Conservation (phyloP, 1,284 basidiomycete genomes). For the Moesziomyces sp. region DNA sequence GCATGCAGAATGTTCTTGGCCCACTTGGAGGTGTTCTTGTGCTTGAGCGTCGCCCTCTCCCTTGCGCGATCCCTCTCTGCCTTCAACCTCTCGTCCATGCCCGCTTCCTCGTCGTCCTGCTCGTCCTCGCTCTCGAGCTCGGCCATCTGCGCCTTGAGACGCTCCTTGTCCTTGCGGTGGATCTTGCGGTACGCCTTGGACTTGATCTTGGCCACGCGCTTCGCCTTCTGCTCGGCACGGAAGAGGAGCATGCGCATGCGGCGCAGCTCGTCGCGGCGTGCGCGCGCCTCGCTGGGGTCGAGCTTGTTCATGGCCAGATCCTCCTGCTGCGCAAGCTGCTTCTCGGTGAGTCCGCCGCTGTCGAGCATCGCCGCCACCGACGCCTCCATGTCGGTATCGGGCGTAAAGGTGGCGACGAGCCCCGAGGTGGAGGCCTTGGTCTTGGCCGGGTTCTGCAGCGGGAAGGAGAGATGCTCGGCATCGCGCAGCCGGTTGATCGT, state of each 20-base stretch:
- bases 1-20: conserved; percentile 49
- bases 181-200: conserved; percentile 90
- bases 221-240: conserved; percentile 89
- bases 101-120: conserved; percentile 68
- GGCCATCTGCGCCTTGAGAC: conserved; percentile 70
- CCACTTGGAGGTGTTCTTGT: conserved; percentile 68
- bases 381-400: conserved; percentile 56
- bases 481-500: conserved; percentile 75
- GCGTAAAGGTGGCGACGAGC: conserved; percentile 75
- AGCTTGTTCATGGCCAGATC: conserved; percentile 83
- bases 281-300: conserved; percentile 82
- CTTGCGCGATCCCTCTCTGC: conserved; percentile 74
- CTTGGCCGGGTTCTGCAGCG: conserved; percentile 75
- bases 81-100: conserved; percentile 73
- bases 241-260: conserved; percentile 93
- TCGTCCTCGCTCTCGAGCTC: conserved; percentile 65
- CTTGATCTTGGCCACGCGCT: conserved; percentile 93
- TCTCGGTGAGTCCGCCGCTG: conserved; percentile 70
- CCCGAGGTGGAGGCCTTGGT: conserved; percentile 76
- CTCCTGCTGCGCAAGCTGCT: conserved; percentile 80
- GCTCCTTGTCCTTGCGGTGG: conserved; percentile 79
- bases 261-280: conserved; percentile 82
- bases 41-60: conserved; percentile 65
- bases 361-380: conserved; percentile 65
- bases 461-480: conserved; percentile 92